These are phyloP conservation scores for Rhodotorula paludigena DNA, from an alignment of 768 basidiomycete species.

Conservation along the genomic window DNA sequence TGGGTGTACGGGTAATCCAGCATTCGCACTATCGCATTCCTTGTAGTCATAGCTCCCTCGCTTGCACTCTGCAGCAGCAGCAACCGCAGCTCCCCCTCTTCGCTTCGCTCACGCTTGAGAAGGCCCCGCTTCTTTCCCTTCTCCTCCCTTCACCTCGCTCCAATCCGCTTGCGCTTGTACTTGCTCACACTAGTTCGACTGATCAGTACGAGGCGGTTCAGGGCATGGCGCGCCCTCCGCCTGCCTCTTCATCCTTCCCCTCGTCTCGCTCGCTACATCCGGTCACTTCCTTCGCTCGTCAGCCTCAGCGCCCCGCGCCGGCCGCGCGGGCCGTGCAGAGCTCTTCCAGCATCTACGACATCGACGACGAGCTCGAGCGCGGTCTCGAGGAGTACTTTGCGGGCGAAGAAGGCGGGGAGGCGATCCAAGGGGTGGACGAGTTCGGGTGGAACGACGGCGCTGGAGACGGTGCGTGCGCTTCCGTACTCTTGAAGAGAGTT, in stretches of 20 bases:
- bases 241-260: not conserved
- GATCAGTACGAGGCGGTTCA: no score
- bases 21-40: no score
- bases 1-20: no score
- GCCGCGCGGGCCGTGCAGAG: not conserved
- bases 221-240: no score
- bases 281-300: not conserved
- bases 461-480: not conserved
- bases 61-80: not conserved
- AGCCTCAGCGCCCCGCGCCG: not conserved
- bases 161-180: not conserved
- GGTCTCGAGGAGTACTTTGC: not conserved
- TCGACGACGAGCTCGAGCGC: not conserved
- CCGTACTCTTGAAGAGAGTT: not conserved
- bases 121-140: not conserved
- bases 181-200: no score
- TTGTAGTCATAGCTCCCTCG: no score
- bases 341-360: conserved; percentile 4
- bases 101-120: no score
- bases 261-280: not conserved
- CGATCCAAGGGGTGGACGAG: not conserved
- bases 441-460: not conserved
- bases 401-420: not conserved
- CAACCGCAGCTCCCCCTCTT: not conserved
- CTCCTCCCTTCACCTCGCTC: not conserved